A percentile compares a stretch with the other conserved stretches of the same genome.
Evolutionary conservation across 1,284 basidiomycete genomes (phyloP).

Genomic region (Ustilago loliicola): DNA sequence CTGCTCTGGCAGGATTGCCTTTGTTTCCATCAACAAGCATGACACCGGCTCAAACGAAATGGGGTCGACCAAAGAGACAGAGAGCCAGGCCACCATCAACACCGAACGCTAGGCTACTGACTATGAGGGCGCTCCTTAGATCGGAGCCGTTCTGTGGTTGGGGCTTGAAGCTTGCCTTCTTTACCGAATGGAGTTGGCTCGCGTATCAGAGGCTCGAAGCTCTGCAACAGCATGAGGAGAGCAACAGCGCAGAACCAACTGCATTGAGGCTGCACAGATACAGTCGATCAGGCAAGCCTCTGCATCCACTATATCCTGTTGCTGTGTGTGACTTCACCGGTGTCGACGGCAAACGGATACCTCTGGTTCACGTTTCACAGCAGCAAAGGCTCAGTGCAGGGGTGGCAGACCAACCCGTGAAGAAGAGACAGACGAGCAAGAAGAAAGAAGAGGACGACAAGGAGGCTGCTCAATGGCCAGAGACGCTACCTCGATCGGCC

Average conservation of each 20-base stretch:
- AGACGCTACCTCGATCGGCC: slow-evolving; percentile 31
- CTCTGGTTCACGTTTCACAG: slow-evolving; percentile 15
- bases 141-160: slow-evolving; percentile 67
- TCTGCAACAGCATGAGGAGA: neutral
- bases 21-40: slow-evolving; percentile 52
- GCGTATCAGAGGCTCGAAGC: slow-evolving; percentile 36
- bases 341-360: slow-evolving; percentile 52
- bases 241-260: neutral
- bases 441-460: slow-evolving; percentile 9
- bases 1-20: slow-evolving; percentile 26
- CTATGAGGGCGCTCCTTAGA: slow-evolving; percentile 62
- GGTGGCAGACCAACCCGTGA: slow-evolving; percentile 27
- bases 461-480: slow-evolving; percentile 28
- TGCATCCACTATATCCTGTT: slow-evolving; percentile 44
- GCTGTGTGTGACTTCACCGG: slow-evolving; percentile 63
- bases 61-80: slow-evolving; percentile 30
- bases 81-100: slow-evolving; percentile 35
- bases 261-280: slow-evolving; percentile 2
- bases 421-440: slow-evolving; percentile 32
- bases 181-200: slow-evolving; percentile 63
- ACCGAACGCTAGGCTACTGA: slow-evolving; percentile 65
- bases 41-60: slow-evolving; percentile 36
- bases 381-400: slow-evolving; percentile 35
- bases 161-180: slow-evolving; percentile 64
- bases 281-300: slow-evolving; percentile 41